These are phyloP conservation scores for Leishmania mexicana DNA, from an alignment of 208 protist species.

Conservation along the genomic window DNA sequence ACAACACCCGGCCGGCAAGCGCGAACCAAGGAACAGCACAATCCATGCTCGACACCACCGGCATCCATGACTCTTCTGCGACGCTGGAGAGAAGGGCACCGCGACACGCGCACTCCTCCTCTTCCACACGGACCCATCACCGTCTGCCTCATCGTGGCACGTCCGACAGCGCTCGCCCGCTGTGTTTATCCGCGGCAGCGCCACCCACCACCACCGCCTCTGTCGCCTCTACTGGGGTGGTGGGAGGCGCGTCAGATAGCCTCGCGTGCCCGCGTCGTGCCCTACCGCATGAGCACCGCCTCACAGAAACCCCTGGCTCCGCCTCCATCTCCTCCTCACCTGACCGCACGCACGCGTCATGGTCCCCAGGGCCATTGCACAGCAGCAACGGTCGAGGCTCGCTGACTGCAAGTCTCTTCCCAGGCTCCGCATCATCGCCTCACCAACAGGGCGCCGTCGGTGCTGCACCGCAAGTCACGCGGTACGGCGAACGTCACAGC, in stretches of 20 bases:
- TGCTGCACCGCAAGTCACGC: neutral
- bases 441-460: neutral
- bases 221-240: conserved; percentile 2
- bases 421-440: neutral
- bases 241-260: conserved; percentile 25
- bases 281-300: conserved; percentile 29
- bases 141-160: neutral
- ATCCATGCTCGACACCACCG: neutral
- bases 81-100: neutral
- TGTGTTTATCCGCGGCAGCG: neutral
- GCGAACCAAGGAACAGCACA: neutral
- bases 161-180: neutral
- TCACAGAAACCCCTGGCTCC: conserved; percentile 13
- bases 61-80: neutral
- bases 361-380: neutral
- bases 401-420: neutral
- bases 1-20: conserved; percentile 13
- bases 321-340: conserved; percentile 2
- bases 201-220: neutral
- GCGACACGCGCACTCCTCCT: neutral
- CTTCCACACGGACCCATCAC: neutral
- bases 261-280: conserved; percentile 24
- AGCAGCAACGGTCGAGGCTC: neutral
- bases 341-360: neutral
- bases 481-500: neutral